Evolutionary conservation across 768 basidiomycete species (phyloP), one percentile per base, ranked within the genome.

Genomic region (Pisolithus tinctorius): DNA sequence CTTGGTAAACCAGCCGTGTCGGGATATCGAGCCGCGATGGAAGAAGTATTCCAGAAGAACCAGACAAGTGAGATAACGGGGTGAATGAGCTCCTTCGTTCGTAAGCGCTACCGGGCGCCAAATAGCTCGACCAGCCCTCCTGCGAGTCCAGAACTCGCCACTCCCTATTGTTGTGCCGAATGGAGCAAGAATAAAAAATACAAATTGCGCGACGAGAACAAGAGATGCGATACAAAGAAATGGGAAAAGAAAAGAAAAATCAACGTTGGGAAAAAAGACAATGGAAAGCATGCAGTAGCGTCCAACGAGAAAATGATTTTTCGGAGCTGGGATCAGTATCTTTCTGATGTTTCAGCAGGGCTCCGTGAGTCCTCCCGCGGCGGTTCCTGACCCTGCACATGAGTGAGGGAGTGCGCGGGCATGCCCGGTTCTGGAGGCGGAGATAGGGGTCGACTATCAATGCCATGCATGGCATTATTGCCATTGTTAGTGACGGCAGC

Each of bases 291-390:
- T 25, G 57, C 58, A 64, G 57, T 39, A 62, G 57, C 31, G 68
- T 68, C 59, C 60, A 48, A 52, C 57, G 60, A 56, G 40, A 60
- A 44, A 58, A 51, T 41, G 50, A 41, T 42, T 29, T 53, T 58
- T 47, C 62, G 49, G 37, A 56, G 50, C 57, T 55, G 34, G 34
- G 49, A 51, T 67, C 57, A 68, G 57, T 69, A 68, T 20, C 55
- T 63, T 45, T 69, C 66, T 5, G 66, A 68, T 29, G 52, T 27
- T 45, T 64, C 56, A 29, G 66, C 58, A 29, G 66, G 66, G 52
- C 67, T 68, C 25, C 69, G 83, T 7, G 84, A 84, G 58, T 80
- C 80, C 62, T 83, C 85, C 47, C 75, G 79, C 17, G 81, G 79
- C 34, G 78, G 75, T 48, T 80, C 77, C 61, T 83, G 84, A 30